Percentiles rank a stretch among this genome's conserved stretches.
These are phyloP conservation scores for Hypoxylon sp. DNA, from an alignment of 2,329 filamentous ascomycete species.

Conservation along the genomic window DNA sequence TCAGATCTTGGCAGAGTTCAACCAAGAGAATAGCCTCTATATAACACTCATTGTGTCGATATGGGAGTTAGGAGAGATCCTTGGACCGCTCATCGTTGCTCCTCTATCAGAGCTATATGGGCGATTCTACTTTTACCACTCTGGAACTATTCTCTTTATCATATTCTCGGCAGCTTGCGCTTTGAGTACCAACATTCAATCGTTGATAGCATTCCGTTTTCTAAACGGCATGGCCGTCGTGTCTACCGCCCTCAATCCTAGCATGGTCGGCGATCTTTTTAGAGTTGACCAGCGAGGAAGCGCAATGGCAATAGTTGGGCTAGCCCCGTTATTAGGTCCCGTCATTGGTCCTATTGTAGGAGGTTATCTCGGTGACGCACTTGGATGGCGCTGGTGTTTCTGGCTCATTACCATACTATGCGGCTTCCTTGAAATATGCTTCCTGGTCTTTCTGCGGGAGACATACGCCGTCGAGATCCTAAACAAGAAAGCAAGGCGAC, in stretches of 20 bases:
- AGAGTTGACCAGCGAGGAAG: conserved; percentile 27
- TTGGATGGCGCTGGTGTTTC: conserved; percentile 38
- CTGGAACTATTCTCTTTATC: conserved; percentile 21
- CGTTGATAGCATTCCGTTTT: conserved; percentile 31
- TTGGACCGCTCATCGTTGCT: conserved; percentile 29
- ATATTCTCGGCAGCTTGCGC: conserved; percentile 24
- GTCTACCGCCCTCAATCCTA: conserved; percentile 21
- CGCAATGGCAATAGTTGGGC: conserved; percentile 26
- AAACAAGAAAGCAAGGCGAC: conserved; percentile 5
- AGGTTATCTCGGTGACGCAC: conserved; percentile 17
- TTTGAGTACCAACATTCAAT: conserved; percentile 24
- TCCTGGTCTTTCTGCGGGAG: conserved; percentile 24
- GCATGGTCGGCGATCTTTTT: conserved; percentile 29
- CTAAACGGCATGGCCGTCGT: conserved; percentile 22
- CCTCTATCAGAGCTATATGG: conserved; percentile 37
- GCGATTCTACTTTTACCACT: conserved; percentile 26
- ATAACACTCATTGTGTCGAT: neutral
- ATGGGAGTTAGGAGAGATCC: neutral
- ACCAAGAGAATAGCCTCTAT: neutral
- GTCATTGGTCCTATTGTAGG: conserved; percentile 32
- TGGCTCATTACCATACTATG: conserved; percentile 32
- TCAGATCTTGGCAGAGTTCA: neutral
- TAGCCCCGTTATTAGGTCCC: conserved; percentile 25
- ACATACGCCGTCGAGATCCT: conserved; percentile 33
- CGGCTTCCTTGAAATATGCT: conserved; percentile 29